Conservation (phyloP, 2,329 filamentous ascomycete species). For the Cercospora sojina region DNA sequence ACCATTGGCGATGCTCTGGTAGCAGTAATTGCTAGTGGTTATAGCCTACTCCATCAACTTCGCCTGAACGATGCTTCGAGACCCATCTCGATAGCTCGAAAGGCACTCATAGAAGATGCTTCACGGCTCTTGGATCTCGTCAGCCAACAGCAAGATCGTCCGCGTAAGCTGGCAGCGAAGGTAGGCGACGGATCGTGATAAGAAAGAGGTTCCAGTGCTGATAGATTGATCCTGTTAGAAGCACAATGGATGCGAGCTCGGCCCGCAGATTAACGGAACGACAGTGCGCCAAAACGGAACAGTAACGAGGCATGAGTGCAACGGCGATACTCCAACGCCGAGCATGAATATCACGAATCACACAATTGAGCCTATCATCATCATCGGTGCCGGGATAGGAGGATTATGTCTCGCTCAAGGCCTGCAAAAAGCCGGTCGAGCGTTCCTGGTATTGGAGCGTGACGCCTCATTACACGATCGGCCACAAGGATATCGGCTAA, state of each 20-base stretch:
- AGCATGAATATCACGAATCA: not conserved
- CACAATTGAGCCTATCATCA: not conserved
- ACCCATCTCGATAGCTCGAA: not conserved
- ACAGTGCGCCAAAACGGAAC: not conserved
- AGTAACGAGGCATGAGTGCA: not conserved
- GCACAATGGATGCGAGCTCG: not conserved
- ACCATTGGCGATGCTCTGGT: not conserved
- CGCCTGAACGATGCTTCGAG: not conserved
- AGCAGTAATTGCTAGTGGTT: not conserved
- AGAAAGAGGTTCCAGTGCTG: not conserved
- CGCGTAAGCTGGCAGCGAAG: not conserved
- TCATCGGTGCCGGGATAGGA: not conserved
- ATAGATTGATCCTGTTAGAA: not conserved
- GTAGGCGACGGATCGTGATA: not conserved
- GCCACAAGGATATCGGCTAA: not conserved
- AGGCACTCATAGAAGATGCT: not conserved
- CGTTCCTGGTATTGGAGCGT: not conserved
- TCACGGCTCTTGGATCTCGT: not conserved
- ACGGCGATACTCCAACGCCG: not conserved
- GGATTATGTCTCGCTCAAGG: not conserved
- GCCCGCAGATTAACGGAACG: not conserved
- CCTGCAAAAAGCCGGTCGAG: not conserved
- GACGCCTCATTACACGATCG: not conserved
- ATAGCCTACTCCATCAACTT: not conserved
- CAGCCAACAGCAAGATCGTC: not conserved